Evolutionary conservation across 768 basidiomycete species (phyloP).

Genomic region (Russula abietina): DNA sequence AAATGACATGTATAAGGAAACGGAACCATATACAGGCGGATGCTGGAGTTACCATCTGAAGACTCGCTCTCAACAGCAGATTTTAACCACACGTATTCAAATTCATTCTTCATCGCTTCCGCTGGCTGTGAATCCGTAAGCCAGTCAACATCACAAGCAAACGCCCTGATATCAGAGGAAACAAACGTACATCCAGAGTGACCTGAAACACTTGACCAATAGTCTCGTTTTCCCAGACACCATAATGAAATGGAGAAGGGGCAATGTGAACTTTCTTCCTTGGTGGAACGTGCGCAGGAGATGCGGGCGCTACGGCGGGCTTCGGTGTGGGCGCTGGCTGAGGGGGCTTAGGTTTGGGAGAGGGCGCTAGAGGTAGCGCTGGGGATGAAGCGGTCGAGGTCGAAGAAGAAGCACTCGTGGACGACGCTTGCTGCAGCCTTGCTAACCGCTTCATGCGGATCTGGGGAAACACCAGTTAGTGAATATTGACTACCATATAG

Average conservation of each 20-base stretch:
- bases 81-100: constrained; percentile 24
- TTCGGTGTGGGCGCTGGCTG: constrained; percentile 26
- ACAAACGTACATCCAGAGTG: constrained; percentile 63
- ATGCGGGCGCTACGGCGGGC: constrained; percentile 30
- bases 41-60: background rate
- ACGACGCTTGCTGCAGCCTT: constrained; percentile 54
- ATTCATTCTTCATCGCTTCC: constrained; percentile 18
- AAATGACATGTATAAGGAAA: background rate
- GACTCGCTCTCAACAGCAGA: constrained; percentile 21
- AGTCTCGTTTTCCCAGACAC: constrained; percentile 68
- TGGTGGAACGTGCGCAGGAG: constrained; percentile 31
- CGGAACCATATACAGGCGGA: background rate
- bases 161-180: background rate
- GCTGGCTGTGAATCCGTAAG: constrained; percentile 17
- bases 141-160: background rate
- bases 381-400: constrained; percentile 35
- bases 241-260: constrained; percentile 45
- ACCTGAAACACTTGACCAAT: constrained; percentile 66
- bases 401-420: constrained; percentile 28
- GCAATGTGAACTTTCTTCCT: constrained; percentile 45
- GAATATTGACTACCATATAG: background rate
- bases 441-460: constrained; percentile 90
- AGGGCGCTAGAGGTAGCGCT: constrained; percentile 29
- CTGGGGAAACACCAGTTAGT: constrained; percentile 36
- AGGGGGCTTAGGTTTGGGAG: constrained; percentile 32